phyloP scores from a whole-genome alignment of 169 alveolate genomes.

The Cryptosporidium bovis region DNA sequence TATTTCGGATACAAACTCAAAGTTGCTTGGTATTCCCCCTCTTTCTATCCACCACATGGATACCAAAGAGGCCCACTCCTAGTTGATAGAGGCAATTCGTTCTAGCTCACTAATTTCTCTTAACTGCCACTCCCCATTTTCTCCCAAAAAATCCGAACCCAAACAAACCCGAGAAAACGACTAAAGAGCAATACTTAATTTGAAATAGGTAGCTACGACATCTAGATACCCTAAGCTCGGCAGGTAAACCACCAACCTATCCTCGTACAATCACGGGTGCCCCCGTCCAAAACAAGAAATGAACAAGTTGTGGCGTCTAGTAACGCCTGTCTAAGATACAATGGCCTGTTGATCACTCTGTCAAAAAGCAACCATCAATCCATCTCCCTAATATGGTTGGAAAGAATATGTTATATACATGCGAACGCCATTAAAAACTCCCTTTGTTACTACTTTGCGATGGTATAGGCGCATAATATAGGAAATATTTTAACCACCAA shows the following conservation, averaged over 20 bases:
- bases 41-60: slow-evolving; percentile 65
- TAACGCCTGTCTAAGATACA: slow-evolving; percentile 70
- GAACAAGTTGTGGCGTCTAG: slow-evolving; percentile 73
- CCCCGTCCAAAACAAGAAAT: not conserved
- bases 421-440: not conserved
- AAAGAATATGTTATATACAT: slow-evolving; percentile 12
- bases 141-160: too few relatives aligned
- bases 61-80: slow-evolving; percentile 57
- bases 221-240: too few relatives aligned
- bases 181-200: too few relatives aligned
- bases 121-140: not conserved
- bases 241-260: too few relatives aligned
- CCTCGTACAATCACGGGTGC: too few relatives aligned
- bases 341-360: slow-evolving; percentile 71
- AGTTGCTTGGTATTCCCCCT: slow-evolving; percentile 64
- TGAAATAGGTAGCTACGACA: too few relatives aligned
- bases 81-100: slow-evolving; percentile 72
- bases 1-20: slow-evolving; percentile 37
- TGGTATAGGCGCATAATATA: slow-evolving; percentile 11
- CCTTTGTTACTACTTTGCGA: slow-evolving; percentile 32
- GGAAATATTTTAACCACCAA: slow-evolving; percentile 93
- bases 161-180: too few relatives aligned
- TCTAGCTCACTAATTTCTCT: slow-evolving; percentile 2
- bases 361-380: slow-evolving; percentile 68
- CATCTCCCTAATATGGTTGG: slow-evolving; percentile 17